Conservation (phyloP, 83 land plant genomes). For the Diphasiastrum complanatum region DNA sequence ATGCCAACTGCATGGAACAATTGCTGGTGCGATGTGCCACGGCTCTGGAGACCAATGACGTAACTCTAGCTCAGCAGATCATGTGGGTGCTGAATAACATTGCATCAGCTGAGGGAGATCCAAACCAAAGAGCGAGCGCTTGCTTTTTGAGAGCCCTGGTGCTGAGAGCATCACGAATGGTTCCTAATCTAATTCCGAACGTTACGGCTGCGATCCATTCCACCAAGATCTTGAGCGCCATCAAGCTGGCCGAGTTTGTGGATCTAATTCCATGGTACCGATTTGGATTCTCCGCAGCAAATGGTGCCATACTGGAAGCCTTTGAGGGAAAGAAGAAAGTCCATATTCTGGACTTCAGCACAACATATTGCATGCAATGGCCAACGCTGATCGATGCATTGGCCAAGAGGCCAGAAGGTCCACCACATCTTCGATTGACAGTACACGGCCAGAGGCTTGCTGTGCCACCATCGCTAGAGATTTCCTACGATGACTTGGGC, state of each 20-base stretch:
- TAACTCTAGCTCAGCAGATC: no score
- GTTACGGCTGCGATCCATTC: no score
- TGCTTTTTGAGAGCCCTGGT: no score
- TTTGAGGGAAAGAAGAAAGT: constrained; percentile 42
- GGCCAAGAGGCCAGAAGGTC: constrained; percentile 45
- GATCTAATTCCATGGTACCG: constrained; percentile 91
- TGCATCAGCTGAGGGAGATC: no score
- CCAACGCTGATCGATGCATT: constrained; percentile 75
- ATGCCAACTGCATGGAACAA: no score
- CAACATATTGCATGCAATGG: constrained; percentile 81
- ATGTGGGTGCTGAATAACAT: no score
- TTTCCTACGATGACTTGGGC: constrained; percentile 57
- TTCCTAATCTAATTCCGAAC: no score
- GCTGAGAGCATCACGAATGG: no score
- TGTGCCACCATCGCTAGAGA: constrained; percentile 53
- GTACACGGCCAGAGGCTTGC: constrained; percentile 29
- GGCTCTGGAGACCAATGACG: no score
- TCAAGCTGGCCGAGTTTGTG: constrained; percentile 61
- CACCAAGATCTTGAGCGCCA: constrained; percentile 35
- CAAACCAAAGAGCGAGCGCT: no score
- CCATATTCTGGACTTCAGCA: constrained; percentile 63
- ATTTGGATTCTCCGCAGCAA: constrained; percentile 76
- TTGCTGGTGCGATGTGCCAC: no score
- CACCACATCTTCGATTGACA: constrained; percentile 54
- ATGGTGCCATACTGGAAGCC: constrained; percentile 68